Conservation (phyloP, 2,329 filamentous ascomycete species). For the Epicoccum sorghinum region DNA sequence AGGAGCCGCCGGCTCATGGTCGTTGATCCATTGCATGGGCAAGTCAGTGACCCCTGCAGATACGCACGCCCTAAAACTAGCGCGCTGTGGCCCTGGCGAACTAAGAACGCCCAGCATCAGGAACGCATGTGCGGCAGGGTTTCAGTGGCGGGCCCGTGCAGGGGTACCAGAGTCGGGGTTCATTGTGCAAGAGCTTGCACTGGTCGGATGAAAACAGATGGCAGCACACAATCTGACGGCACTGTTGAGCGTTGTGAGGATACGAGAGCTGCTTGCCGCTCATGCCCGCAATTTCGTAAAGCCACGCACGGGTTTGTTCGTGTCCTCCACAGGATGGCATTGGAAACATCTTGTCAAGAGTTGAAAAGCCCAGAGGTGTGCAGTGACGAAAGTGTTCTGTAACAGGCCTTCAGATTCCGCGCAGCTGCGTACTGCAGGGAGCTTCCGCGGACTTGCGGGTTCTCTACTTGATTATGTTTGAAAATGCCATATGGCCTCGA, state of each 20-base stretch:
- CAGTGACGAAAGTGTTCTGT: slow-evolving; percentile 7
- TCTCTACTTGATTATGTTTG: neutral
- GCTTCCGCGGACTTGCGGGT: neutral
- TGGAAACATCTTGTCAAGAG: too few relatives aligned
- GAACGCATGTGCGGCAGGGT: slow-evolving; percentile 28
- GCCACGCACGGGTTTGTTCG: neutral
- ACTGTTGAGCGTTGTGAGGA: slow-evolving; percentile 10
- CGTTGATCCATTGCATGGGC: slow-evolving; percentile 37
- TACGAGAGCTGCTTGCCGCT: slow-evolving; percentile 6
- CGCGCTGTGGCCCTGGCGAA: slow-evolving; percentile 24
- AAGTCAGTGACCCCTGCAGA: slow-evolving; percentile 35
- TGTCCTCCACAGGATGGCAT: neutral
- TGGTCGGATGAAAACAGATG: slow-evolving; percentile 23
- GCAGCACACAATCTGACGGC: slow-evolving; percentile 7
- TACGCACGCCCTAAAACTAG: slow-evolving; percentile 26
- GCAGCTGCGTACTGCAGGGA: neutral
- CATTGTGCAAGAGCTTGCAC: slow-evolving; percentile 27
- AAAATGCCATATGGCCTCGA: neutral
- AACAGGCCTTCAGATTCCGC: neutral
- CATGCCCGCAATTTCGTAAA: neutral
- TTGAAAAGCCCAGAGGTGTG: neutral
- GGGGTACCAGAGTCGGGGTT: slow-evolving; percentile 27
- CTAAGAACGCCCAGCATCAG: slow-evolving; percentile 30
- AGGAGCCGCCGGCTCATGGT: slow-evolving; percentile 37
- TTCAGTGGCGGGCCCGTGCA: slow-evolving; percentile 27